phyloP scores from a whole-genome alignment of 2,329 filamentous ascomycete genomes.

The Nemania sp. region DNA sequence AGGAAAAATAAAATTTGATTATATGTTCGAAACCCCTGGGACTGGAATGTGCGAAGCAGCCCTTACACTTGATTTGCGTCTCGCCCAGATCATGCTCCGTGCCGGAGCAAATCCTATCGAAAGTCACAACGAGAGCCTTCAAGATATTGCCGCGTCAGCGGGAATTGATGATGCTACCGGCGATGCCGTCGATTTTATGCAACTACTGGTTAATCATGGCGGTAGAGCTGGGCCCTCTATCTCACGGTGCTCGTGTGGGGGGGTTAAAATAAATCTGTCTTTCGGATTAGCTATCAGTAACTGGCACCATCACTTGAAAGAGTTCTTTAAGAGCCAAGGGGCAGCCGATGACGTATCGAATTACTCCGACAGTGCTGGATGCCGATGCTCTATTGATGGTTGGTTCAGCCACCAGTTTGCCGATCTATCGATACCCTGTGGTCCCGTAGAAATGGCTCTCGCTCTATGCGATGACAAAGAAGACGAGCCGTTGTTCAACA shows the following conservation, averaged over 20 bases:
- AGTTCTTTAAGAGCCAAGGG: neutral
- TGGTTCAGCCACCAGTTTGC: neutral
- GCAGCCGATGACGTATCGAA: neutral
- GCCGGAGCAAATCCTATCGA: neutral
- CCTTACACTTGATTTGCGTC: neutral
- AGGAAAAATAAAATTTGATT: neutral
- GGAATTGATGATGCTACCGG: neutral
- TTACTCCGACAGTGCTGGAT: neutral
- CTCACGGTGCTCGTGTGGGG: neutral
- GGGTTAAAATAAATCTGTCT: neutral
- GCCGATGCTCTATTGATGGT: neutral
- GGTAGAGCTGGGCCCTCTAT: neutral
- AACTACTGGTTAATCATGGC: neutral
- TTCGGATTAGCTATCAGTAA: neutral
- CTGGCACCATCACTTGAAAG: neutral
- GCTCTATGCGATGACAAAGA: constrained; percentile 3
- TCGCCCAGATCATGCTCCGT: neutral
- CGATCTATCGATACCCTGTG: neutral
- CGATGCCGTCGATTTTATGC: neutral
- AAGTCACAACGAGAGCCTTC: neutral
- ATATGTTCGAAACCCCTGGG: neutral
- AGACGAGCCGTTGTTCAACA: neutral
- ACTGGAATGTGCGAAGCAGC: neutral
- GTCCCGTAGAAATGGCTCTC: constrained; percentile 9
- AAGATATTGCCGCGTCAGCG: neutral